Evolutionary conservation across 495 filamentous ascomycete species (phyloP), one percentile per base, ranked within the genome.

Genomic region (Xylaria grammica): DNA sequence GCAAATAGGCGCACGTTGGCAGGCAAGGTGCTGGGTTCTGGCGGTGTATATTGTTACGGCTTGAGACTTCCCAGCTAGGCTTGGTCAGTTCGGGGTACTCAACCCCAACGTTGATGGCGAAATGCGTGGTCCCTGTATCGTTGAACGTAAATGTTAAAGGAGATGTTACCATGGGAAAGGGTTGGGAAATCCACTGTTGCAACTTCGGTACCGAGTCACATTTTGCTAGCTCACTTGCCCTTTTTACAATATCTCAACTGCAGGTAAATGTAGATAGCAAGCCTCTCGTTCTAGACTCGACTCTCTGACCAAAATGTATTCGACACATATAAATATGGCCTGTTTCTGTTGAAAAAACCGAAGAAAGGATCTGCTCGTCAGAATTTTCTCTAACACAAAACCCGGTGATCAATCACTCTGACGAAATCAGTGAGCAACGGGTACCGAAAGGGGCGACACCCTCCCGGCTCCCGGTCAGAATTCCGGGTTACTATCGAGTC

Each of bases 61-160:
- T 36, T 15, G 34, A 19, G 30, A 34, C 51, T 19, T 53, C 51
- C 29, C 19, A 53, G 51, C 22, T 11, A 11, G 34, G 34, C 11
- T 36, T 11, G 34, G 34, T 36, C 34, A 36, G 34, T 36, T 11
- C 34, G 3, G 51, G 51, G 15, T 22, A 29, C 29, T 27, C n/a
- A n/a, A n/a, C 29, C n/a, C 29, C n/a, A 53, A 34, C 29, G 50
- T 53, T 27, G 51, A 53, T 30, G 51, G 51, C 34, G 30, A 53
- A 30, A 53, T 34, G 51, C 30, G 51, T 53, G 51, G 34, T 53
- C 51, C 51, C 30, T 30, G 51, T 19, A 29, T 51, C 51, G n/a
- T n/a, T n/a, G n/a, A n/a, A n/a, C n/a, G n/a, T n/a, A 32, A 30
- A 22, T 20, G 51, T 53, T 19, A 5, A 27, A 53, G 51, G 51